Evolutionary conservation across 2,329 filamentous ascomycete genomes (phyloP), one percentile per base, ranked within the genome.

Genomic region (Zymoseptoria pseudotritici): DNA sequence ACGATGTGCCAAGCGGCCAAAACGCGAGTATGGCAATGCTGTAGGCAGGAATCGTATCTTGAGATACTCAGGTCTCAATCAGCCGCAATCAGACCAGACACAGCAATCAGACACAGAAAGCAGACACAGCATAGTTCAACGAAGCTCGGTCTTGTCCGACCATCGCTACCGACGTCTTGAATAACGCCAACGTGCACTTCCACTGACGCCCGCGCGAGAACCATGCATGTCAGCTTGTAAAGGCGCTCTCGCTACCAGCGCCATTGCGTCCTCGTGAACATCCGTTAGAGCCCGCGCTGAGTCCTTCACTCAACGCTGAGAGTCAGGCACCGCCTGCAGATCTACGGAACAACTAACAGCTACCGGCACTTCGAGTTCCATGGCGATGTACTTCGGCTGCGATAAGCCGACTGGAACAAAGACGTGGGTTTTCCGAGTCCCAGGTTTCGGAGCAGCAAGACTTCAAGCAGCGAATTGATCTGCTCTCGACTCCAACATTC

Each of bases 1-100:
- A 78, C 64, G 59, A 67, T 9, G 72, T 74, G 46, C 76, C 76
- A 10, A 68, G 68, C 50, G 74, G 74, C 5, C 70, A 74, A 64
- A 61, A 83, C 76, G 4, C 81, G 26, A 69, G 62, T 80, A 54
- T 78, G 75, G 54, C 67, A 70, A 58, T 75, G 70, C 31, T 65
- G 52, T 58, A 52, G 6, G 36, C 13, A 46, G 36, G 36, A 17
- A 4, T 17, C 36, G 36, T 13, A 13, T 11, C n/a, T 46, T 17
- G 13, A 13, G 36, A n/a, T 13, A 46, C 36, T 17, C n/a, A n/a
- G n/a, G n/a, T n/a, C 36, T 46, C 17, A n/a, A 46, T 46, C 36
- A 46, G 36, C 36, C 36, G 36, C 2, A 46, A 11, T 46, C 36
- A 46, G 36, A 46, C 36, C 36, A 17, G 11, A 17, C 36, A n/a